Base-by-base conservation (phyloP, 2,329 filamentous ascomycete species). In the Fusarium sp. region DNA sequence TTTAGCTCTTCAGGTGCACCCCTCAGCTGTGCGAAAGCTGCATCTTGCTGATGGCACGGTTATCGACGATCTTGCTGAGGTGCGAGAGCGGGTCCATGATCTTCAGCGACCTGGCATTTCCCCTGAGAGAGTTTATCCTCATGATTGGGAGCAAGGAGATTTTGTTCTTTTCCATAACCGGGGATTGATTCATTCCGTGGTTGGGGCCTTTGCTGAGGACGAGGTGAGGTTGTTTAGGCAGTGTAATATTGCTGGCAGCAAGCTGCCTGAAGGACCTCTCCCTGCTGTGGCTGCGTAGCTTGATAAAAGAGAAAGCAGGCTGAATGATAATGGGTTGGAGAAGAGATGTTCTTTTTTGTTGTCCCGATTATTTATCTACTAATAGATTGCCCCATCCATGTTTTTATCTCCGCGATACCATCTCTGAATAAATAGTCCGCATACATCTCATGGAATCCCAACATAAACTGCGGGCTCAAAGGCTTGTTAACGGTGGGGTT, bases 101-200 rank as follows among this genome's bases (percentile, higher is more conserved):
- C 79, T 94, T 56, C 92, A 94, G 80, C 83, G 92, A 10, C 91
- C 91, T 5, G 92, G 87, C 0, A 94, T 94, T 72, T 86, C 87
- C 14, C 91, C 92, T 0, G 77, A 84, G 61, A 82, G 84, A 66
- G 91, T 94, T 13, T 93, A 93, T 76, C 82, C 90, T 11, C 90
- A 93, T 72, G 90, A 94, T 72, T 94, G 92, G 92, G 83, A 90
- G 71, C 88, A 92, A 76, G 92, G 92, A 7, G 92, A 94, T 75
- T 80, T 93, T 60, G 92, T 93, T 1, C 81, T 94, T 27, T 94
- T 94, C 79, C 90, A 94, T 78, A 94, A 94, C 75, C 87, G 91
- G 12, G 92, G 92, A 2, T 84, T 93, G 18, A 77, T 94, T 59
- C 92, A 95, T 78, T 90, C 87, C 5, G 92, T 94, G 3, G 91